phyloP scores from a whole-genome alignment of 2,329 filamentous ascomycete species.

The Exophiala aquamarina region DNA sequence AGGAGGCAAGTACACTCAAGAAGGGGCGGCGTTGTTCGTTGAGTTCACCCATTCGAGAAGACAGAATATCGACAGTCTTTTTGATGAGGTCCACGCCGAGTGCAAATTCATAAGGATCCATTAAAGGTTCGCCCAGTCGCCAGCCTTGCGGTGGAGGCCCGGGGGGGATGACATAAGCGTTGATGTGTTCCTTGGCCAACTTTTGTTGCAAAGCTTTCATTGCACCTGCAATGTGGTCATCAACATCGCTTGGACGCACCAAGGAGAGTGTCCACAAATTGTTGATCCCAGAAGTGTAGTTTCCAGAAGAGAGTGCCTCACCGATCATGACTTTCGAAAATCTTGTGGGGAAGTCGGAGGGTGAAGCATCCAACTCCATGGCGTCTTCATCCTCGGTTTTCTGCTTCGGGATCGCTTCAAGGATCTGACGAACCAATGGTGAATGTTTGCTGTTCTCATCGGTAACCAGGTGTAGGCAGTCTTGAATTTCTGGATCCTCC shows the following conservation, averaged over 20 bases:
- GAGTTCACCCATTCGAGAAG: slow-evolving; percentile 86
- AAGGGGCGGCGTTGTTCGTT: slow-evolving; percentile 91
- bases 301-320: slow-evolving; percentile 77
- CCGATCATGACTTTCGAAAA: slow-evolving; percentile 84
- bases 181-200: slow-evolving; percentile 87
- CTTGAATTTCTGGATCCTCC: slow-evolving; percentile 89
- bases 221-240: slow-evolving; percentile 79
- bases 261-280: slow-evolving; percentile 88
- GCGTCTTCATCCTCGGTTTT: slow-evolving; percentile 82
- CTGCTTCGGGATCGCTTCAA: slow-evolving; percentile 86
- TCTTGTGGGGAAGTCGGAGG: slow-evolving; percentile 75
- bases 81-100: slow-evolving; percentile 89
- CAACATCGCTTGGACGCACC: slow-evolving; percentile 81
- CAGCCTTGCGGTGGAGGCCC: slow-evolving; percentile 38
- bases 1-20: slow-evolving; percentile 87
- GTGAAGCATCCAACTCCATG: slow-evolving; percentile 69
- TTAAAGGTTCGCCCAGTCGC: slow-evolving; percentile 41
- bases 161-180: slow-evolving; percentile 59
- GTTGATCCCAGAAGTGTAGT: slow-evolving; percentile 86
- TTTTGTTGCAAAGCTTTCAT: slow-evolving; percentile 95
- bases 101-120: slow-evolving; percentile 76
- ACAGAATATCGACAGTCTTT: slow-evolving; percentile 91
- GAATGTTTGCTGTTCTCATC: slow-evolving; percentile 66
- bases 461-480: slow-evolving; percentile 76
- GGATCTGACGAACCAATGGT: slow-evolving; percentile 56